Base-by-base conservation (phyloP, 2,329 filamentous ascomycete genomes). In the Epichloe hybrida region DNA sequence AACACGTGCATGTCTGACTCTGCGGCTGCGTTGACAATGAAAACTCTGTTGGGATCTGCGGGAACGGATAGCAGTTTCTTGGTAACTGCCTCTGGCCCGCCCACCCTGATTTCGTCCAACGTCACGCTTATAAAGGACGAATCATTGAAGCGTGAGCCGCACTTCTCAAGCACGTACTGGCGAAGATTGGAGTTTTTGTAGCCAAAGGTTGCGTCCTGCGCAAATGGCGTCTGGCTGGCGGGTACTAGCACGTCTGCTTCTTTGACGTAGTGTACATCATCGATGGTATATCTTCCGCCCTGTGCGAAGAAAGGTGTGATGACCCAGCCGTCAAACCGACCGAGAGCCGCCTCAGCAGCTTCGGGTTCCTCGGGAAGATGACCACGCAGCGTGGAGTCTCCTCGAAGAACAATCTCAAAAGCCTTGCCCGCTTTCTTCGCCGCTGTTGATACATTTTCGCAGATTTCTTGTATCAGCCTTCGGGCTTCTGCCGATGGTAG, bases 271-370 rank as follows among this genome's bases (percentile, higher is more conserved):
- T 80, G 76, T 3, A 79, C 68, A 57, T 80, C 71, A 31, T 73
- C 57, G 35, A 79, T 74, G 0, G 76, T 80, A 45, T 72, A 72
- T 3, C 77, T 62, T 0, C 76, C 76, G 12, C 77, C 77, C 58
- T 80, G 75, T 23, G 71, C 65, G 61, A 80, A 81, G 58, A 79
- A 79, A 0, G 76, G 77, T 0, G 75, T 72, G 1, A 80, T 62
- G 3, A 80, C 64, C 69, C 74, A 75, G 0, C 69, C 73, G 55
- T 78, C 74, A 8, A 69, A 67, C 4, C 62, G 57, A 0, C 75
- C 75, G 4, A 79, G 64, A 3, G 72, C 70, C 3, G 66, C 64
- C 53, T 76, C 70, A 1, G 70, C 72, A 2, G 72, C 73, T 51
- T 79, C 73, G 1, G 71, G 67, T 60, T 79, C 76, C 2, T 74